Conservation (phyloP, 768 basidiomycete species). For the Leccinum ochraceum region DNA sequence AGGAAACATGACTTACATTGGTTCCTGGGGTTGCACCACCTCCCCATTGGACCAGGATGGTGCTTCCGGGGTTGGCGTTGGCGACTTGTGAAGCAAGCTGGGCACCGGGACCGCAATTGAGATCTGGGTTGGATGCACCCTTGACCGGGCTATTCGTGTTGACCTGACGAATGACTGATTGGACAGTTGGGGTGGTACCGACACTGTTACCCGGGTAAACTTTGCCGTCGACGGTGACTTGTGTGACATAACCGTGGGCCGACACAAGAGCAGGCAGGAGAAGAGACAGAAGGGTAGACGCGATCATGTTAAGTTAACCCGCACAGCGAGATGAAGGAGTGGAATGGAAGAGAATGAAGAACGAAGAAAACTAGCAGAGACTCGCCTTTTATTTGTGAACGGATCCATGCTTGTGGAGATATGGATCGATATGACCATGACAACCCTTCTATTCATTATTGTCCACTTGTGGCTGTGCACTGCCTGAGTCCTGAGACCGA, state of each 20-base stretch:
- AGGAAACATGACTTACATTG: slow-evolving; percentile 20
- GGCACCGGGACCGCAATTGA: slow-evolving; percentile 61
- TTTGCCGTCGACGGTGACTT: slow-evolving; percentile 31
- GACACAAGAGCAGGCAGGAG: slow-evolving; percentile 28
- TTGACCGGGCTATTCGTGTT: slow-evolving; percentile 48
- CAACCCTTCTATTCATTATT: not conserved
- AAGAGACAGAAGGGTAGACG: slow-evolving; percentile 15
- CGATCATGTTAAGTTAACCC: slow-evolving; percentile 21
- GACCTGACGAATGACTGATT: slow-evolving; percentile 45
- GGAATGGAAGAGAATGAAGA: not conserved
- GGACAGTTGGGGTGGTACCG: slow-evolving; percentile 25
- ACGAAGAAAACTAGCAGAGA: not conserved
- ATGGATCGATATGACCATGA: not conserved
- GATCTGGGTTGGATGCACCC: slow-evolving; percentile 50
- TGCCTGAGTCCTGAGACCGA: not conserved
- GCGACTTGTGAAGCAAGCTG: slow-evolving; percentile 47
- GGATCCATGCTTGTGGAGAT: not conserved
- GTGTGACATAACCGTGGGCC: slow-evolving; percentile 30
- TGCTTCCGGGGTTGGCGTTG: slow-evolving; percentile 59
- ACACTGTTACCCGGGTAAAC: slow-evolving; percentile 33
- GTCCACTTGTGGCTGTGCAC: not conserved
- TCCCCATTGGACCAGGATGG: slow-evolving; percentile 53
- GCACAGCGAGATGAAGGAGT: slow-evolving; percentile 24
- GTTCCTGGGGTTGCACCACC: slow-evolving; percentile 38
- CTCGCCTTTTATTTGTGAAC: not conserved